Conservation (phyloP, 2,329 filamentous ascomycete genomes). For the Sarocladium strictum region DNA sequence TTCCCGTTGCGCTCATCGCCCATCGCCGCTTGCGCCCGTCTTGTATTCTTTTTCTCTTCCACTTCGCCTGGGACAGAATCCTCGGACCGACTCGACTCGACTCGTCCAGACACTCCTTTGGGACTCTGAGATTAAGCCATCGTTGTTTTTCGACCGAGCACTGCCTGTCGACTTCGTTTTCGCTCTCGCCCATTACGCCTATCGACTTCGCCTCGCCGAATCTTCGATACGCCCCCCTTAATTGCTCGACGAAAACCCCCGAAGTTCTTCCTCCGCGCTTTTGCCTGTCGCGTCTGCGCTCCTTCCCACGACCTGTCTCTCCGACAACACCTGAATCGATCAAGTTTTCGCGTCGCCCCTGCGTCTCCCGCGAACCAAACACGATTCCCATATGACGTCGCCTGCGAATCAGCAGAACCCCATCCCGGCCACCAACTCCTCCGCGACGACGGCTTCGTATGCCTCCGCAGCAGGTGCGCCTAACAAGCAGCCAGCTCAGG, state of each 20-base stretch:
- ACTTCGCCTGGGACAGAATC: constrained; percentile 1
- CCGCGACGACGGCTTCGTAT: constrained; percentile 57
- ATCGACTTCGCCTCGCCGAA: not conserved
- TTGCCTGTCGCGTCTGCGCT: constrained; percentile 5
- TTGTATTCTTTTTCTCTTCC: constrained; percentile 6
- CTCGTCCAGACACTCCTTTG: constrained; percentile 8
- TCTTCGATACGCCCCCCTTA: not conserved
- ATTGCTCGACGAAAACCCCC: not conserved
- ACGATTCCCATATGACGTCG: constrained; percentile 51
- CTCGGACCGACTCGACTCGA: constrained; percentile 6
- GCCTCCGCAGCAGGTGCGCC: constrained; percentile 59
- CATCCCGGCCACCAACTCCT: constrained; percentile 51
- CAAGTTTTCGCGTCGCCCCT: constrained; percentile 10
- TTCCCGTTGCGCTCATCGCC: not conserved
- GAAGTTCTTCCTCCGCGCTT: not conserved
- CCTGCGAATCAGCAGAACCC: constrained; percentile 48
- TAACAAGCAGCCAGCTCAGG: constrained; percentile 53
- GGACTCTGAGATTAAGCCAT: constrained; percentile 7
- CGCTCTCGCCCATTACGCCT: not conserved
- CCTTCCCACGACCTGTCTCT: constrained; percentile 15
- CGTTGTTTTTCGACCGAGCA: constrained; percentile 7
- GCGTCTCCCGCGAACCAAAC: not conserved
- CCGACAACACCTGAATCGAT: constrained; percentile 4
- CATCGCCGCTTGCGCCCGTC: not conserved
- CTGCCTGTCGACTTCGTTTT: constrained; percentile 10